These are phyloP conservation scores for Blastocystis sp. DNA, from an alignment of 352 stramenopile species.

Conservation along the genomic window DNA sequence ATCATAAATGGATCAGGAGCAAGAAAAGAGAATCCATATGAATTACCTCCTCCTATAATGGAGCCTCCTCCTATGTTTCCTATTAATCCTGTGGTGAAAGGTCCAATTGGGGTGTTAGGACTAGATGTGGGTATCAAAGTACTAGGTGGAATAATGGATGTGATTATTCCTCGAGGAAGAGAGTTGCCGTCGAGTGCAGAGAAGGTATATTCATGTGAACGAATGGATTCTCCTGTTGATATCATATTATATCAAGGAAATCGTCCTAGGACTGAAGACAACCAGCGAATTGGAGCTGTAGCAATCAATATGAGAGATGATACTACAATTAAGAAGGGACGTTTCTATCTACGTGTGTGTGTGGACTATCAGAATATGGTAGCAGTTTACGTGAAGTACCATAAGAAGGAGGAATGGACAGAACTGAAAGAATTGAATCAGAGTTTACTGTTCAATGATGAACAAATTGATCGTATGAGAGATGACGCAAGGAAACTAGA, in stretches of 20 bases:
- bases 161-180: conserved; percentile 34
- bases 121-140: conserved; percentile 34
- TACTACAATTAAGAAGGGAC: not conserved
- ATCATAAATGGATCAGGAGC: too few species aligned
- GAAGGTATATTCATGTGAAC: not conserved
- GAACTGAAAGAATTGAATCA: not conserved
- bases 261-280: not conserved
- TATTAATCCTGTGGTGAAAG: too few species aligned
- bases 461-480: not conserved
- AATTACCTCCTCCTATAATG: too few species aligned
- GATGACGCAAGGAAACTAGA: not conserved
- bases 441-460: not conserved
- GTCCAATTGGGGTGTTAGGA: not conserved
- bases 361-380: not conserved
- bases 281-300: not conserved
- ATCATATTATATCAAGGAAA: not conserved
- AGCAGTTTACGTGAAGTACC: not conserved
- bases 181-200: not conserved
- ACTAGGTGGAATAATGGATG: not conserved
- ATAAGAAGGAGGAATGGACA: not conserved
- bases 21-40: too few species aligned
- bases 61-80: too few species aligned
- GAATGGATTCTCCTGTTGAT: not conserved
- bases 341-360: not conserved
- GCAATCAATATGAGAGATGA: not conserved